Evolutionary conservation across 2,329 filamentous ascomycete genomes (phyloP).

Genomic region (Xylariaceae sp.): DNA sequence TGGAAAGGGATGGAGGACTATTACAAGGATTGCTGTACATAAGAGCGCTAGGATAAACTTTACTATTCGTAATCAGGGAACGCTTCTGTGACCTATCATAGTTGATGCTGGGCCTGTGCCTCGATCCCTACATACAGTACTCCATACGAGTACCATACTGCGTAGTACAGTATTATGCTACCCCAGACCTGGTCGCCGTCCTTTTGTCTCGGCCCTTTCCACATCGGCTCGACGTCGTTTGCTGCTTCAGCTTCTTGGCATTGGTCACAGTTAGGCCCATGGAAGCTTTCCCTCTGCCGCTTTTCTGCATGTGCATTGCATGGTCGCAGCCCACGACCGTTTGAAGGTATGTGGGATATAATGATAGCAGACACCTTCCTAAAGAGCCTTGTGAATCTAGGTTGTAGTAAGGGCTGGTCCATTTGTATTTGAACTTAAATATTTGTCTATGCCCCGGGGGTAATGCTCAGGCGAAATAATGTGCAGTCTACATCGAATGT

Average conservation of each 20-base stretch:
- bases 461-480: too few species aligned
- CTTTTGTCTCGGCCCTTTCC: not conserved
- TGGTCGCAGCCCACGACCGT: too few species aligned
- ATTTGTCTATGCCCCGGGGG: too few species aligned
- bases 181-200: slow-evolving; percentile 7
- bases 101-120: not conserved
- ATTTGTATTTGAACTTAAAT: too few species aligned
- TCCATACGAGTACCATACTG: too few species aligned
- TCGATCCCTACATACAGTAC: slow-evolving; percentile 4
- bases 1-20: slow-evolving; percentile 18
- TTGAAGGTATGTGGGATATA: too few species aligned
- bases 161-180: too few species aligned
- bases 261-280: slow-evolving; percentile 18
- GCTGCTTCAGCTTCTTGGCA: slow-evolving; percentile 13
- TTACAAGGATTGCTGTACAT: not conserved
- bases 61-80: slow-evolving; percentile 4
- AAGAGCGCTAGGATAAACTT: slow-evolving; percentile 4
- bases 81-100: slow-evolving; percentile 11
- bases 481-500: not conserved
- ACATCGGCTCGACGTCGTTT: slow-evolving; percentile 1
- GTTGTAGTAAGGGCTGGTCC: too few species aligned
- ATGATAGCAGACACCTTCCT: too few species aligned
- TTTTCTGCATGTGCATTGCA: too few species aligned
- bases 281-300: too few species aligned
- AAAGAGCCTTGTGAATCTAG: too few species aligned